Evolutionary conservation across 2,329 filamentous ascomycete species (phyloP).

Genomic region (Rhynchosporium graminicola): DNA sequence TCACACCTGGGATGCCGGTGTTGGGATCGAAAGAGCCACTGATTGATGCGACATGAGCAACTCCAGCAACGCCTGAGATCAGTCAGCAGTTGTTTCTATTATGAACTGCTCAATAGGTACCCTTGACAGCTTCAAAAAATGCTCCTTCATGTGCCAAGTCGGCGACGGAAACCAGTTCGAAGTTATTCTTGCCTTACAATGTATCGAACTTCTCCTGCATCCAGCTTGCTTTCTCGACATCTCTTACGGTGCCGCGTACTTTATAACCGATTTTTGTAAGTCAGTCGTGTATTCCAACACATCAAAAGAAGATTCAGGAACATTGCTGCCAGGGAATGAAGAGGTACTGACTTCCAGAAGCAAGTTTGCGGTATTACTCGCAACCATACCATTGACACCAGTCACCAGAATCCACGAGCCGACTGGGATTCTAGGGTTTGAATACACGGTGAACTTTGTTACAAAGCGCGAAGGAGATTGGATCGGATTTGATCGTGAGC

Average conservation of each 20-base stretch:
- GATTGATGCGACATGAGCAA: constrained; percentile 46
- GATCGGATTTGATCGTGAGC: neutral
- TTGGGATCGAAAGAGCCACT: constrained; percentile 43
- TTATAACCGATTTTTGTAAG: constrained; percentile 42
- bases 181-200: constrained; percentile 40
- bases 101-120: neutral
- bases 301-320: neutral
- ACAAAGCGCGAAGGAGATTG: neutral
- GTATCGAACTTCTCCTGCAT: constrained; percentile 37
- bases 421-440: constrained; percentile 11
- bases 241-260: constrained; percentile 49
- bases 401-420: constrained; percentile 44
- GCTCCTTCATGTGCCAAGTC: constrained; percentile 39
- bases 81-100: neutral
- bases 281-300: neutral
- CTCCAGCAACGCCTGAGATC: constrained; percentile 34
- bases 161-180: constrained; percentile 41
- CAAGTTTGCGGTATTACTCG: constrained; percentile 44
- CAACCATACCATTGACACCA: constrained; percentile 46
- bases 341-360: constrained; percentile 36
- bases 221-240: constrained; percentile 41
- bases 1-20: constrained; percentile 42
- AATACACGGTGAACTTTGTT: neutral
- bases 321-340: neutral
- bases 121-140: constrained; percentile 35